Evolutionary conservation across 164 flowering plant species (phyloP), one percentile per base, ranked within the genome.

Genomic region (Malania oleifera): DNA sequence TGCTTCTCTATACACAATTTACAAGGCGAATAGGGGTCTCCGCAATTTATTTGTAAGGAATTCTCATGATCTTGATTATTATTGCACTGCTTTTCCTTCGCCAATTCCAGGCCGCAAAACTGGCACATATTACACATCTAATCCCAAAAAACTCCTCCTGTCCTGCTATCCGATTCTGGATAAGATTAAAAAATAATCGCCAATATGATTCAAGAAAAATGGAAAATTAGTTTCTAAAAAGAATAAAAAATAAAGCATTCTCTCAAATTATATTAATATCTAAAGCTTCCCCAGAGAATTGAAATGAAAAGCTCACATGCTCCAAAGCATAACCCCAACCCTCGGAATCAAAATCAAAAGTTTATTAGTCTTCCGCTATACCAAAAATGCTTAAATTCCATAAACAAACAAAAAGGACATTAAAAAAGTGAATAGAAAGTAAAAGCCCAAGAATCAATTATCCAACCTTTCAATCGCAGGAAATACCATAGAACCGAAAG

Each of bases 51-150:
- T 50, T 40, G 59, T 22, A 49, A 29, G 22, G 35, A 46, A 57
- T 35, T 57, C 2, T 27, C 66, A 38, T 61, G 54, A 61, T 65
- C 59, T 34, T 28, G 15, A 26, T 31, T 53, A 13, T 44, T 63
- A 45, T 53, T 20, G 25, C 52, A 67, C 27, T 40, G 61, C 26
- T 59, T 64, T 11, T 45, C 29, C 15, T 65, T 65, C 0, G 43
- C 20, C 56, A 64, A 48, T 12, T 61, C 74, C 18, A 50, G 61
- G 52, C 75, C 75, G 59, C 77, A 76, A 35, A 50, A 24, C 43
- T 74, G 73, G 31, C 81, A 77, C 77, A 67, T 80, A 38, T 65
- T 69, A 70, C 62, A 54, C 80, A 77, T 76, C 62, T 47, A 60
- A 61, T 22, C 35, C 60, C 25, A 25, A 56, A 24, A 41, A 45